These are phyloP conservation scores for Phytophthora aleatoria DNA, from an alignment of 352 stramenopile species.

Conservation along the genomic window DNA sequence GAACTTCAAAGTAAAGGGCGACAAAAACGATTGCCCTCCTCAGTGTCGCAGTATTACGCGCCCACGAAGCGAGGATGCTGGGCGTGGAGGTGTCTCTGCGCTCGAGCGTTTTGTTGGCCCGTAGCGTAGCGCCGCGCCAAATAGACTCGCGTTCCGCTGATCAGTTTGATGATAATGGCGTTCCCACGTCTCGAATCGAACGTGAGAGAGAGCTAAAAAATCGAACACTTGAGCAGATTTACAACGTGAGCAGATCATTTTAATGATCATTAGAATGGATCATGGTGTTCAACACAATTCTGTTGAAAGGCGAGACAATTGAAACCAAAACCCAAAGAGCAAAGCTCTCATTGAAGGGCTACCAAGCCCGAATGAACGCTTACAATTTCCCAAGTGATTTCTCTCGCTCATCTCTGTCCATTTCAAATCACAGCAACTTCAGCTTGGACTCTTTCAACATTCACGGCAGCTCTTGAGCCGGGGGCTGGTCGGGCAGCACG, in stretches of 20 bases:
- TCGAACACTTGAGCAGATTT: not conserved
- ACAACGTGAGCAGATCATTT: no score
- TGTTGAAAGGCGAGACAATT: no score
- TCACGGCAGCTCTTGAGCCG: slow-evolving; percentile 54
- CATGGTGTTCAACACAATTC: no score
- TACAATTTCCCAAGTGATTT: not conserved
- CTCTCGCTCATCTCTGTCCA: not conserved
- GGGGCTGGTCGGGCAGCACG: slow-evolving; percentile 50
- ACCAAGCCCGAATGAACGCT: not conserved
- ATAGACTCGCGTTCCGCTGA: no score
- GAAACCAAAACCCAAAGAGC: no score
- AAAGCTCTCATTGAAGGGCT: no score
- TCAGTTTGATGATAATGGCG: not conserved
- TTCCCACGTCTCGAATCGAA: slow-evolving; percentile 7
- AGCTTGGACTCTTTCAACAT: slow-evolving; percentile 12
- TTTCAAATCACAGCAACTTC: slow-evolving; percentile 22
- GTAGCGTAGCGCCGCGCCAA: no score
- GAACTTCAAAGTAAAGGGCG: slow-evolving; percentile 27
- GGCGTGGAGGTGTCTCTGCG: not conserved
- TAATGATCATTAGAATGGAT: no score
- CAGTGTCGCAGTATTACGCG: slow-evolving; percentile 22
- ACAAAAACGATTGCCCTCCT: not conserved
- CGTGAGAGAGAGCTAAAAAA: slow-evolving; percentile 1
- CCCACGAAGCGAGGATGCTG: slow-evolving; percentile 4
- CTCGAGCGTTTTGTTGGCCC: not conserved